Base-by-base conservation (phyloP, 768 basidiomycete species). In the Paxillus ammoniavirescens region DNA sequence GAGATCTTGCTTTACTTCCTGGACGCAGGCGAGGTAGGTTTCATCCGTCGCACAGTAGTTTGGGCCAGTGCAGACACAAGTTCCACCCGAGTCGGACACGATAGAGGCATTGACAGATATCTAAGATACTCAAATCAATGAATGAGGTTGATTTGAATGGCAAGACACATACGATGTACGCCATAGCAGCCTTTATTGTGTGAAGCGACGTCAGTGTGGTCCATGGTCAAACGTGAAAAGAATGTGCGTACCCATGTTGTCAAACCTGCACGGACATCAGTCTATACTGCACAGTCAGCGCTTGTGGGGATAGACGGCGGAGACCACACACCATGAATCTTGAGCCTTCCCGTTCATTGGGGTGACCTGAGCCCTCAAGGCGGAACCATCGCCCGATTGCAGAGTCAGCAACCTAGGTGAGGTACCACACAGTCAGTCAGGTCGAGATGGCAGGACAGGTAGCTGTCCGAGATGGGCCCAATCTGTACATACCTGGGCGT, bases 71-170 rank as follows among this genome's bases (percentile, higher is more conserved):
- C 91, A 94, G 38, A 81, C 87, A 62, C 91, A 93, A 4, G 90
- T 86, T 50, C 91, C 92, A 43, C 91, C 92, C 1, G 86, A 79
- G 60, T 86, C 82, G 3, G 83, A 77, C 33, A 94, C 65, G 58
- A 94, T 91, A 14, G 85, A 75, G 5, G 91, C 89, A 63, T 94
- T 94, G 63, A 94, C 91, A 23, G 89, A 88, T 56, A 91, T 90
- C 87, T 90, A 8, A 18, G 56, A 15, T 5, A 14, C 4, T 33
- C 18, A n/a, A n/a, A 31, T 28, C 13, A 47, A 57, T 54, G 49
- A 57, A 43, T 51, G 50, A 37, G 10, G 0, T 18, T 21, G 0
- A n/a, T 28, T 7, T 15, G 33, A 15, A 6, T 35, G 35, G 47
- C 5, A 30, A 52, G 50, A 41, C 18, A 63, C 83, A 61, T 53